Base-by-base conservation (phyloP, 2,329 filamentous ascomycete genomes). In the Exophiala aquamarina region DNA sequence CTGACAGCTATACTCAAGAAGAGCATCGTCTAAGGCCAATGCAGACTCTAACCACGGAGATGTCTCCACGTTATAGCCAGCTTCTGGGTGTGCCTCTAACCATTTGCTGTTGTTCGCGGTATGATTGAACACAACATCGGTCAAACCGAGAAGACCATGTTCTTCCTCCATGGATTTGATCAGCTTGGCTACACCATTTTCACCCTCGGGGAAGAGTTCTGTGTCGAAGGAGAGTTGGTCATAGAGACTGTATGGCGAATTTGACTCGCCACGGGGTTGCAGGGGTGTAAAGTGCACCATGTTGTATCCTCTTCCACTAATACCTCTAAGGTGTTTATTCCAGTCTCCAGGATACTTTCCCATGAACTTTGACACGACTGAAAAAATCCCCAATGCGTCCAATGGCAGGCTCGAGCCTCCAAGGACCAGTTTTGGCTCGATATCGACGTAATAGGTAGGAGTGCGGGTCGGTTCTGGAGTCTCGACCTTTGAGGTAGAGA, bases 251-350 rank as follows among this genome's bases (percentile, higher is more conserved):
- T 97, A 98, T 0, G 93, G 93, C 1, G 93, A 98, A 65, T 98
- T 95, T 42, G 93, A 98, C 35, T 76, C 78, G 47, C 93, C 93
- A 50, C 93, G 84, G 49, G 86, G 78, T 76, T 95, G 93, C 57
- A 98, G 75, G 8, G 93, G 93, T 2, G 93, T 96, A 67, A 98
- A 98, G 68, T 98, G 93, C 50, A 98, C 83, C 90, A 97, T 96
- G 71, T 98, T 98, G 77, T 98, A 98, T 36, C 91, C 91, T 52
- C 93, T 81, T 61, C 87, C 82, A 65, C 88, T 87, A 65, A 98
- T 95, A 20, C 93, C 91, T 47, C 80, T 78, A 47, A 98, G 73
- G 66, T 97, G 92, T 41, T 82, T 86, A 64, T 96, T 83, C 91
- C 92, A 98, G 61, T 95, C 88, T 13, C 76, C 76, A 0, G 92